phyloP scores from a whole-genome alignment of 2,329 filamentous ascomycete species.

The Cercospora brassicicola region DNA sequence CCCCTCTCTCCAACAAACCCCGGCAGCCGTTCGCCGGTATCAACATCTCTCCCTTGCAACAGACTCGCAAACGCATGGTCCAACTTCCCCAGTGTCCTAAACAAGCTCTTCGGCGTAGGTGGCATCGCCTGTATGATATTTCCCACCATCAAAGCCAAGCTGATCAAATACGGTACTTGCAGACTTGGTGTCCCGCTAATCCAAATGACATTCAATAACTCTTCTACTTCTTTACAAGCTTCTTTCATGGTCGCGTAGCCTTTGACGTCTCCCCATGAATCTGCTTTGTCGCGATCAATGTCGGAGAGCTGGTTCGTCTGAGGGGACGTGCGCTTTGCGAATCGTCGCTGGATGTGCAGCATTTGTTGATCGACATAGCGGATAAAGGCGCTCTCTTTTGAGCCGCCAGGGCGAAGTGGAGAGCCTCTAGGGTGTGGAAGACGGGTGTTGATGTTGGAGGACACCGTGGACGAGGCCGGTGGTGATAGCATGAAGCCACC shows the following conservation, averaged over 20 bases:
- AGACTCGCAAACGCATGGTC: constrained; percentile 81
- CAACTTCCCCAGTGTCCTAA: constrained; percentile 71
- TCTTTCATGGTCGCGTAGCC: constrained; percentile 66
- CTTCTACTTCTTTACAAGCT: constrained; percentile 71
- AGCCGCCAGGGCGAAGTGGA: constrained; percentile 57
- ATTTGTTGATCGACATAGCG: constrained; percentile 57
- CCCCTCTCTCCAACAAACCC: constrained; percentile 65
- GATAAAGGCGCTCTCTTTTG: constrained; percentile 60
- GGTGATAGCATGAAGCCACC: constrained; percentile 54
- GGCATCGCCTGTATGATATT: constrained; percentile 73
- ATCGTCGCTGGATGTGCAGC: constrained; percentile 53
- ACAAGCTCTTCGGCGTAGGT: constrained; percentile 65
- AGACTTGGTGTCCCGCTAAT: constrained; percentile 79
- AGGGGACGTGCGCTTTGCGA: constrained; percentile 50
- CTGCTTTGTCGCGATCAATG: constrained; percentile 38
- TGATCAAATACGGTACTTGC: constrained; percentile 81
- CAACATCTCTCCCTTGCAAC: constrained; percentile 65
- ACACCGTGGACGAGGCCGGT: constrained; percentile 49
- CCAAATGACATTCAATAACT: constrained; percentile 79
- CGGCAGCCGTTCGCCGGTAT: constrained; percentile 64
- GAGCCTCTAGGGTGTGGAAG: constrained; percentile 56
- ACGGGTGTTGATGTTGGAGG: constrained; percentile 37
- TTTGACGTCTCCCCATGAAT: constrained; percentile 41
- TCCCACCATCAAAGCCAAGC: constrained; percentile 70
- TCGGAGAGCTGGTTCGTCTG: constrained; percentile 21